Evolutionary conservation across 371 early-diverging fungal species (phyloP).

Genomic region (Mucor racemosus): DNA sequence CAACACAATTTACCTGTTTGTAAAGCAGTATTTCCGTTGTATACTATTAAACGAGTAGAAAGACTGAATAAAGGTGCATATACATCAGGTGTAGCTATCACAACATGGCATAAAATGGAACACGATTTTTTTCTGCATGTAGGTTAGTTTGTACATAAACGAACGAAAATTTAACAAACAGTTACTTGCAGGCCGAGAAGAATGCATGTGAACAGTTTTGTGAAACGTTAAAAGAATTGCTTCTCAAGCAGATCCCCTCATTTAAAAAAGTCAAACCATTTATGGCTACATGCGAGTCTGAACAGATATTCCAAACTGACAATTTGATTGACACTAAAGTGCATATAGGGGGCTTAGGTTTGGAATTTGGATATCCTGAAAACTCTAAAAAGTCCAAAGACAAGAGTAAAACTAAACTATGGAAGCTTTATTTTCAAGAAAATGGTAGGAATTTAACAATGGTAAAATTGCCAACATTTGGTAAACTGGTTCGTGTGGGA

Average conservation of each 20-base stretch:
- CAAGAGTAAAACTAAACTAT: conserved; percentile 75
- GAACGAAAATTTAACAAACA: too few species aligned
- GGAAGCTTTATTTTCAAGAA: conserved; percentile 81
- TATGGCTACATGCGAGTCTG: conserved; percentile 75
- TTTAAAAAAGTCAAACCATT: conserved; percentile 85
- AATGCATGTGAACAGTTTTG: conserved; percentile 62
- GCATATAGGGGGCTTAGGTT: conserved; percentile 75
- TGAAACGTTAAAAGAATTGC: conserved; percentile 48
- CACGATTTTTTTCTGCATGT: conserved; percentile 59
- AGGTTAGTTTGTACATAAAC: neutral
- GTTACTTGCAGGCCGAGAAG: conserved; percentile 44
- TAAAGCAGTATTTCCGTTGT: conserved; percentile 83
- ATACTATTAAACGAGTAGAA: conserved; percentile 90
- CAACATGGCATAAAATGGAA: conserved; percentile 69
- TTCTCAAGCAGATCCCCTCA: conserved; percentile 60
- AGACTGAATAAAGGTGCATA: conserved; percentile 60
- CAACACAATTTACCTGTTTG: conserved; percentile 59
- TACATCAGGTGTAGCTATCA: conserved; percentile 45
- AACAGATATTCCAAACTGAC: conserved; percentile 60
- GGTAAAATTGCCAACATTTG: conserved; percentile 81
- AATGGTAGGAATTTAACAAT: conserved; percentile 92
- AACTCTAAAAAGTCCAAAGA: conserved; percentile 79
- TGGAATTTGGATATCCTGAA: conserved; percentile 88
- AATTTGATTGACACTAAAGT: conserved; percentile 45
- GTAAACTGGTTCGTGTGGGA: conserved; percentile 90